These are phyloP conservation scores for Eutrema yunnanense DNA, from an alignment of 345 rosid genomes.

Conservation along the genomic window DNA sequence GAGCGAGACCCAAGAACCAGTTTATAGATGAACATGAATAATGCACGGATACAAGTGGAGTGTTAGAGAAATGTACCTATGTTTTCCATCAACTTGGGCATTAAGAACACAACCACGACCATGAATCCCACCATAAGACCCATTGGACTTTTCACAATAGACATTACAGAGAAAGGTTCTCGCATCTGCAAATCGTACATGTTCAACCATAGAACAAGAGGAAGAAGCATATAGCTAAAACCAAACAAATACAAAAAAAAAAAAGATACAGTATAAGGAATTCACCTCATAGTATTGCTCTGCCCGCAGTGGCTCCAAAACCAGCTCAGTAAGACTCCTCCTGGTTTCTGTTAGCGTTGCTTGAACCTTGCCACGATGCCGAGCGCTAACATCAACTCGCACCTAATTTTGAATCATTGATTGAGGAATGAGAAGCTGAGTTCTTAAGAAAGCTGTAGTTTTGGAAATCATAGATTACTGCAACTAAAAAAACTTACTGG, in stretches of 20 bases:
- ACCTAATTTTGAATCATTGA: constrained; percentile 44
- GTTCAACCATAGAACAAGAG: constrained; percentile 7
- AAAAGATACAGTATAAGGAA: neutral
- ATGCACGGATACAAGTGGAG: neutral
- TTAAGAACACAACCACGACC: constrained; percentile 81
- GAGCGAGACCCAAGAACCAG: neutral
- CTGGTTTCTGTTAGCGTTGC: constrained; percentile 93
- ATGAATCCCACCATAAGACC: constrained; percentile 98
- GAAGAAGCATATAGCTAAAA: constrained; percentile 14
- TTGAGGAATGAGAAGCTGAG: neutral
- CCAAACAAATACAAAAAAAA: neutral
- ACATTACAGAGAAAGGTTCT: constrained; percentile 84
- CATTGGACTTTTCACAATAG: constrained; percentile 91
- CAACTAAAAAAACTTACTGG: constrained; percentile 51
- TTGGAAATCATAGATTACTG: neutral
- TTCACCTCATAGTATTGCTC: constrained; percentile 90
- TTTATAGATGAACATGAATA: neutral
- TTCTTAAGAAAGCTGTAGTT: neutral
- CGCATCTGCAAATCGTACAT: constrained; percentile 52
- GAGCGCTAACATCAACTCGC: constrained; percentile 95
- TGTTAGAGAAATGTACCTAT: constrained; percentile 49
- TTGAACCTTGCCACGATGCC: constrained; percentile 90
- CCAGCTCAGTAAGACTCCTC: constrained; percentile 75
- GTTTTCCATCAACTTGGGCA: constrained; percentile 95
- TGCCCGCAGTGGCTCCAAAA: constrained; percentile 71